Evolutionary conservation across 352 stramenopile species (phyloP).

Genomic region (Pythium rishiriense): DNA sequence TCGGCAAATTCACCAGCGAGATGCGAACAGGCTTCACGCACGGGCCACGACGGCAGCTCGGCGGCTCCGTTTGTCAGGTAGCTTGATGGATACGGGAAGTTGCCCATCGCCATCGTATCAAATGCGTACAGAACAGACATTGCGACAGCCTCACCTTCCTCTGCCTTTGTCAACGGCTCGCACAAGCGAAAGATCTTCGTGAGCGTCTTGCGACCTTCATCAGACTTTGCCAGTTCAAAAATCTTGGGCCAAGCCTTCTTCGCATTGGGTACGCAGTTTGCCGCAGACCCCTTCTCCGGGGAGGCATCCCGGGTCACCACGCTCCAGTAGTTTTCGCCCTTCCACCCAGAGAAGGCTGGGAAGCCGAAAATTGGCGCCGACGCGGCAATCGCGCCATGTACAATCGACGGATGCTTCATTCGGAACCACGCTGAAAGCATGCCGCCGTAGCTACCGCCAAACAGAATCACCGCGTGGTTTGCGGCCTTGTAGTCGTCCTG

Average conservation of each 20-base stretch:
- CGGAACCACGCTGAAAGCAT: constrained; percentile 95
- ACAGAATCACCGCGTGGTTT: constrained; percentile 90
- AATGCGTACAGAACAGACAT: constrained; percentile 86
- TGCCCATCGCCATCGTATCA: constrained; percentile 94
- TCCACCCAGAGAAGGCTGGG: constrained; percentile 54
- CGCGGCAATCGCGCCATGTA: constrained; percentile 92
- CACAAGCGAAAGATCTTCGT: constrained; percentile 70
- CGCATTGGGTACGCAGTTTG: constrained; percentile 85
- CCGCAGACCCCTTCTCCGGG: constrained; percentile 59
- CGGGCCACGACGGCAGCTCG: constrained; percentile 88
- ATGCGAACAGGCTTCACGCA: constrained; percentile 88
- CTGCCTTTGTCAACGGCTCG: constrained; percentile 44
- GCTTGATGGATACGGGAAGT: constrained; percentile 94
- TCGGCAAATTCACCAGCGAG: constrained; percentile 50
- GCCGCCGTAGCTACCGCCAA: constrained; percentile 95
- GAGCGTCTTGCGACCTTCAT: constrained; percentile 50
- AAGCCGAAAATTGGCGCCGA: constrained; percentile 94
- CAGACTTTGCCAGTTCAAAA: constrained; percentile 66
- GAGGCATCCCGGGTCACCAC: constrained; percentile 78
- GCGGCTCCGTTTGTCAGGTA: constrained; percentile 87
- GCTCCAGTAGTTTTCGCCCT: constrained; percentile 82
- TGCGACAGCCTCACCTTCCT: constrained; percentile 59
- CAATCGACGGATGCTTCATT: constrained; percentile 94
- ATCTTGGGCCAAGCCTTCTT: constrained; percentile 78
- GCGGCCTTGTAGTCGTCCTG: constrained; percentile 71